phyloP scores from a whole-genome alignment of 129 eudicot species.

The Pseudognaphalium luteoalbum region DNA sequence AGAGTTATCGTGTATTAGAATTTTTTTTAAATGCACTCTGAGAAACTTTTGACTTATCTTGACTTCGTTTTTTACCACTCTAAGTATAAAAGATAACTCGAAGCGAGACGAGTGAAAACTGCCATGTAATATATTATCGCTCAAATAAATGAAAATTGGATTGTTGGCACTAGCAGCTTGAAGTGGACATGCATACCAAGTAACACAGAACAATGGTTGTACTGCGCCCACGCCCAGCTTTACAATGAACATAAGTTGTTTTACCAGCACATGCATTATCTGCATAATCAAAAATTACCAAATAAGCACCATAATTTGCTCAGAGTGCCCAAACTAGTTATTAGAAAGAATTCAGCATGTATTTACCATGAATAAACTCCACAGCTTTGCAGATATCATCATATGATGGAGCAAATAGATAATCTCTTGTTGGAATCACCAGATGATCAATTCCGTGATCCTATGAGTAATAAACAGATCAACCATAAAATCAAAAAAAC shows the following conservation, averaged over 20 bases:
- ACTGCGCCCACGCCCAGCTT: conserved; percentile 92
- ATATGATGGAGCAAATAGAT: conserved; percentile 74
- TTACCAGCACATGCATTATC: conserved; percentile 61
- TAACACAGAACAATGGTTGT: conserved; percentile 83
- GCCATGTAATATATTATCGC: neutral
- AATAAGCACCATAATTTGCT: conserved; percentile 1
- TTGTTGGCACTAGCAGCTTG: neutral
- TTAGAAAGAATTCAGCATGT: neutral
- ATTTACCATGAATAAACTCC: conserved; percentile 60
- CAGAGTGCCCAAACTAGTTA: neutral
- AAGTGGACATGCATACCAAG: conserved; percentile 45
- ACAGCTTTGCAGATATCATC: conserved; percentile 61
- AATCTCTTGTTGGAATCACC: conserved; percentile 90
- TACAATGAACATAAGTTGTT: conserved; percentile 83
- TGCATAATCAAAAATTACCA: conserved; percentile 22
- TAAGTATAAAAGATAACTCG: neutral
- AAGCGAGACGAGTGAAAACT: neutral
- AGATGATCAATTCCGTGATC: conserved; percentile 60
- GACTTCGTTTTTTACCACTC: neutral
- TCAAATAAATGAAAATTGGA: neutral
- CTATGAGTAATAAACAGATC: conserved; percentile 31
- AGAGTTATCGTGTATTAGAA: neutral
- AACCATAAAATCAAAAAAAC: neutral
- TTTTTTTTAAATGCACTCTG: neutral
- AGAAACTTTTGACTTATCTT: neutral